Base-by-base conservation (phyloP, 805 yeast species). In the Millerago galiae region DNA sequence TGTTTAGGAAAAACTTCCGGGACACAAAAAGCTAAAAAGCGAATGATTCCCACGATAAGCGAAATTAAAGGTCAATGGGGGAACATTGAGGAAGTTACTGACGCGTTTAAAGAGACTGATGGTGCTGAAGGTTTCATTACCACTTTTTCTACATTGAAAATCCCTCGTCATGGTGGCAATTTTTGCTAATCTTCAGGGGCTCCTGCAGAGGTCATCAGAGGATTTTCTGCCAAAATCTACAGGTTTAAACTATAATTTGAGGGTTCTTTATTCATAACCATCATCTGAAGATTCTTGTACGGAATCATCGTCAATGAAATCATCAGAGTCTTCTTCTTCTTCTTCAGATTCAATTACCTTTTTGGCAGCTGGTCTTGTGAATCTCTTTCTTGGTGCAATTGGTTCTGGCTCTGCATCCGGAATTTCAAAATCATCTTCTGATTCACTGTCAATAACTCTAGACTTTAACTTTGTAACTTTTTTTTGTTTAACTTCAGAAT, bases 301-400 rank as follows among this genome's bases (percentile, higher is more conserved):
- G 15, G 32, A n/a, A 31, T 39, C 46, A 26, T 43, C 51, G 4
- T 46, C 51, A 27, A 37, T 47, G 10, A 41, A 48, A 16, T 40
- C 46, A 12, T 42, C 52, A 27, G 42, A 40, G 12, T 24, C 39
- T 12, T 28, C 35, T 1, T 44, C 50, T 13, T 42, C 48, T 3
- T 24, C 31, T 3, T 39, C 41, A 2, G 45, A 48, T 9, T 40
- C 43, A 9, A 44, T 8, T 3, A 18, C 39, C n/a, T 51, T 50
- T 39, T 42, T 49, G 37, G 42, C 42, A 24, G 50, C 41, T 10
- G 45, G 50, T 43, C 59, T 52, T 2, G 52, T 44, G 18, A 48
- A n/a, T 44, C 59, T 50, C 12, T 35, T 44, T 42, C 48, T 48
- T 10, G 34, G 35, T 24, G 45, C 32, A 4, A 35, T 21, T 13